These are phyloP conservation scores for Stephania yunnanensis DNA, from an alignment of 164 flowering plant genomes.

Conservation along the genomic window DNA sequence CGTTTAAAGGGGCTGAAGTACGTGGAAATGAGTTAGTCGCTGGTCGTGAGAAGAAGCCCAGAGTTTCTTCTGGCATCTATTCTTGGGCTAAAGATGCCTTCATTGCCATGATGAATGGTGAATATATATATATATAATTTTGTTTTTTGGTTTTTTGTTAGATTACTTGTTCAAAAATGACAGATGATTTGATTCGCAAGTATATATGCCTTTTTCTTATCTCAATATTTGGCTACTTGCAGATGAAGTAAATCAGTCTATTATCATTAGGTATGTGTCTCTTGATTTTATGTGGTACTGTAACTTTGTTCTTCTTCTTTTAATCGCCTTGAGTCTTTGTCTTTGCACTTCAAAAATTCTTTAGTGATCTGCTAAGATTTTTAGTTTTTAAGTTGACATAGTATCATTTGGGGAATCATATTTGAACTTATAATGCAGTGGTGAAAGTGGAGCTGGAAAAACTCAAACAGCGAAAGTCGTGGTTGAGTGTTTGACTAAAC, in stretches of 20 bases:
- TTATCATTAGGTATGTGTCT: slow-evolving; percentile 60
- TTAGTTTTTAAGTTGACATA: background rate
- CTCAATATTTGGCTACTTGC: slow-evolving; percentile 25
- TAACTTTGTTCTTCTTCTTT: slow-evolving; percentile 2
- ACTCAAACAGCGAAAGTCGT: slow-evolving; percentile 80
- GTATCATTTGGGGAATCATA: background rate
- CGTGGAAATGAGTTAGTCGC: slow-evolving; percentile 52
- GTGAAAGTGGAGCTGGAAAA: slow-evolving; percentile 95
- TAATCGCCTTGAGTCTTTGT: background rate
- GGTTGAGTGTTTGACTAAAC: slow-evolving; percentile 65
- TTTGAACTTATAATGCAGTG: slow-evolving; percentile 35
- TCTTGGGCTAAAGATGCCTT: slow-evolving; percentile 69
- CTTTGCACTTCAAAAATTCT: background rate
- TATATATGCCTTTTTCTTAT: background rate
- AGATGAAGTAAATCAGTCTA: slow-evolving; percentile 79
- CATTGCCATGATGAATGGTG: slow-evolving; percentile 80
- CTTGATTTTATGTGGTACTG: background rate
- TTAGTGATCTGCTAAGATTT: background rate
- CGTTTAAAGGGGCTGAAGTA: slow-evolving; percentile 58
- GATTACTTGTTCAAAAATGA: background rate
- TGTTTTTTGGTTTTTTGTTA: background rate
- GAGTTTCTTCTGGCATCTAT: slow-evolving; percentile 67
- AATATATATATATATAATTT: slow-evolving; percentile 1
- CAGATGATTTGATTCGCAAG: slow-evolving; percentile 1
- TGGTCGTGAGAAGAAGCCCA: slow-evolving; percentile 49